Base-by-base conservation (phyloP, 2,329 filamentous ascomycete species). In the Sordariomycetes sp. region DNA sequence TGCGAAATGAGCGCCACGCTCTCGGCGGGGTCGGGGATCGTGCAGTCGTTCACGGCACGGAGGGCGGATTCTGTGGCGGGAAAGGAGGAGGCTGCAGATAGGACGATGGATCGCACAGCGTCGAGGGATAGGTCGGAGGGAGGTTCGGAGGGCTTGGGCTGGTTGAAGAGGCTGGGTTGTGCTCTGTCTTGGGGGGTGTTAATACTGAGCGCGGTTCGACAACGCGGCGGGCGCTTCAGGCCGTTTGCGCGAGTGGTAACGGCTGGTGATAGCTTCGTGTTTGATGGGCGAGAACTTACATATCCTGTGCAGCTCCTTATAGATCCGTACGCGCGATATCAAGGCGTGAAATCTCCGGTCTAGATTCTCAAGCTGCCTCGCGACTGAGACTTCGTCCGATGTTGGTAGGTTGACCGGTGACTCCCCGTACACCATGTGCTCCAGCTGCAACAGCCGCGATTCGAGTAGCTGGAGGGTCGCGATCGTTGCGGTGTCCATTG, bases 261-360 rank as follows among this genome's bases (percentile, higher is more conserved):
- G 28, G 28, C 28, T 32, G 28, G 28, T 39, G 12, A 39, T 13
- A 13, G 52, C 51, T 10, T 55, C 22, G 22, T 25, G 10, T 24
- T 22, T 25, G 8, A 22, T 53, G 22, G 32, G 34, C 45, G 28
- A n/a, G 15, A 45, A 65, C 78, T 24, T 74, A 84, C 81, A 82
- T 28, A 84, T 80, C 64, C 78, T 79, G 42, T 85, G 70, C 7
- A 85, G 72, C 62, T 84, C 80, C 32, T 73, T 75, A 61, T 84
- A 84, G 57, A 81, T 78, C 54, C 79, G 77, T 36, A 79, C 69
- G 56, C 73, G 72, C 34, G 76, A 76, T 6, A 78, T 62, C 7
- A 84, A 70, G 35, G 67, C 65, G 15, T 72, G 69, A 63, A 84
- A 80, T 28, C 79, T 77, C 55, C 72, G 72, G 62, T 84, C 79